phyloP scores from a whole-genome alignment of 352 stramenopile genomes.

The Pythium grandisporangium region DNA sequence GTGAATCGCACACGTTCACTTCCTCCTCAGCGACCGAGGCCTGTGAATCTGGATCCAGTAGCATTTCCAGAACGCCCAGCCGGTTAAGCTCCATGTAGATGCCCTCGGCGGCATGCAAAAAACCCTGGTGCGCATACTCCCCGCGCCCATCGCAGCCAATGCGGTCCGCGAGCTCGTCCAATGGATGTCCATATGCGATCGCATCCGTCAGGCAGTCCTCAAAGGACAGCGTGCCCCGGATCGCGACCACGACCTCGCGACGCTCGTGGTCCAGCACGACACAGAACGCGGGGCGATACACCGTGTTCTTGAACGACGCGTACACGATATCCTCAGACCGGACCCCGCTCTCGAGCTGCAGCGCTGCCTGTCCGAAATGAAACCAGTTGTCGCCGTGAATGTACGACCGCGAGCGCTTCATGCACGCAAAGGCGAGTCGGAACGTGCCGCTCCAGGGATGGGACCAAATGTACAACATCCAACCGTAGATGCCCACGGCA shows the following conservation, averaged over 20 bases:
- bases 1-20: slow-evolving; percentile 54
- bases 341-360: slow-evolving; percentile 71
- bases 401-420: slow-evolving; percentile 45
- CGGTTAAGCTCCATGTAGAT: slow-evolving; percentile 68
- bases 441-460: slow-evolving; percentile 79
- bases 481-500: slow-evolving; percentile 80
- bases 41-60: slow-evolving; percentile 55
- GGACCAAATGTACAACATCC: slow-evolving; percentile 88
- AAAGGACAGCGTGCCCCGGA: slow-evolving; percentile 76
- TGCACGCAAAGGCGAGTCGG: slow-evolving; percentile 61
- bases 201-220: slow-evolving; percentile 84
- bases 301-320: slow-evolving; percentile 68
- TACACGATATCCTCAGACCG: slow-evolving; percentile 69
- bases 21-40: slow-evolving; percentile 29
- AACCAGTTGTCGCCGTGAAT: slow-evolving; percentile 86
- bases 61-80: slow-evolving; percentile 76
- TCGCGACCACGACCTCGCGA: slow-evolving; percentile 68
- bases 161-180: slow-evolving; percentile 54
- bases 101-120: slow-evolving; percentile 65
- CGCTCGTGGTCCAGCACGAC: slow-evolving; percentile 70
- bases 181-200: slow-evolving; percentile 74
- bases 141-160: slow-evolving; percentile 59
- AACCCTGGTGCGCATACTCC: slow-evolving; percentile 78
- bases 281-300: slow-evolving; percentile 76
- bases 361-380: slow-evolving; percentile 61